Percentiles rank a stretch among this genome's conserved stretches.
These are phyloP conservation scores for Trebouxia sp. DNA, from an alignment of 139 green algal genomes.

Conservation along the genomic window DNA sequence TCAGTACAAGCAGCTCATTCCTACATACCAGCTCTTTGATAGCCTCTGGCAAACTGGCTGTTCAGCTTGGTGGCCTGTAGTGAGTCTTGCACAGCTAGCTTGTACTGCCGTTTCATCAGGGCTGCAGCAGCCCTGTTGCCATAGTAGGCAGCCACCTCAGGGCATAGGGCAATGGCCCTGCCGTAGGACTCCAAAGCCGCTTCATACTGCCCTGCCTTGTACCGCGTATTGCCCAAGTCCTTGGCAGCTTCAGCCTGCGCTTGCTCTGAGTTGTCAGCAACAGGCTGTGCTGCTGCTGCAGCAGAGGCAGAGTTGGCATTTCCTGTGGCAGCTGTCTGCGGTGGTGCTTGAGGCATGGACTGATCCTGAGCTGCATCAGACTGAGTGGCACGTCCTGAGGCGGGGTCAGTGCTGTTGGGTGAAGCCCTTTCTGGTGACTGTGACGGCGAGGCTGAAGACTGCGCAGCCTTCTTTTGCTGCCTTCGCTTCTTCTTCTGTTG, in stretches of 20 bases:
- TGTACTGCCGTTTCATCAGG: slow-evolving; percentile 22
- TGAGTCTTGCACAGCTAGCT: slow-evolving; percentile 10
- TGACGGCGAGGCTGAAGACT: background rate
- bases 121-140: slow-evolving; percentile 31
- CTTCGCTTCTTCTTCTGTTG: slow-evolving; percentile 19
- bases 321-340: background rate
- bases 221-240: slow-evolving; percentile 11
- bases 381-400: background rate
- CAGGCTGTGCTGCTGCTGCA: background rate
- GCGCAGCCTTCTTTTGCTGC: slow-evolving; percentile 21
- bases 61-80: slow-evolving; percentile 21
- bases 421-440: background rate
- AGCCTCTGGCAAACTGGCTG: slow-evolving; percentile 21
- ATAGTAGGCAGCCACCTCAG: slow-evolving; percentile 20
- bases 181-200: background rate
- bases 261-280: background rate
- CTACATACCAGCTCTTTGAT: slow-evolving; percentile 22
- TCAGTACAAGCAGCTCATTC: no score
- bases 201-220: slow-evolving; percentile 6
- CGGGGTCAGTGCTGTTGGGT: background rate
- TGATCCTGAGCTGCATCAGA: background rate
- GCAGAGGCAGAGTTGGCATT: background rate
- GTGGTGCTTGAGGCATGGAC: background rate
- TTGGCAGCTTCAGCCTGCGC: slow-evolving; percentile 26
- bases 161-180: slow-evolving; percentile 10